Conservation (phyloP, 768 basidiomycete genomes). For the Lepiota brunneoincarnata region DNA sequence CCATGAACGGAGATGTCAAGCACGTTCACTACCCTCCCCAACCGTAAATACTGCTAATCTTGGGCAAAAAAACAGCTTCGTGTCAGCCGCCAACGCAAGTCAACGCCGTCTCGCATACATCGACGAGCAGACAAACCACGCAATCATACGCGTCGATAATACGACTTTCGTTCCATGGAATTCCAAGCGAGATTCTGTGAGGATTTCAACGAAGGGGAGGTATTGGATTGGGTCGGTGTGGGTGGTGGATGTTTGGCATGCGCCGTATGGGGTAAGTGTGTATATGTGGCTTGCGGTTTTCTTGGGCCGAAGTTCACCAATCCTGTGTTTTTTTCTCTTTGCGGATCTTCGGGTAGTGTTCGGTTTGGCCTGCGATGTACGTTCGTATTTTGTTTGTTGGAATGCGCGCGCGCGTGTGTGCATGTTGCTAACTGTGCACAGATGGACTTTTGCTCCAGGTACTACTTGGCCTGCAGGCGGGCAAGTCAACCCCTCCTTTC, state of each 20-base stretch:
- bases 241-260: conserved; percentile 61
- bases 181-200: conserved; percentile 62
- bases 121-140: conserved; percentile 57
- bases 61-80: conserved; percentile 34
- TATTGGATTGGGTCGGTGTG: conserved; percentile 56
- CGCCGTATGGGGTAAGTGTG: conserved; percentile 56
- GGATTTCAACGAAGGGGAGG: conserved; percentile 52
- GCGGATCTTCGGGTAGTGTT: conserved; percentile 45
- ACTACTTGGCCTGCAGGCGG: conserved; percentile 59
- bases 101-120: conserved; percentile 53
- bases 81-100: conserved; percentile 28
- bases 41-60: background rate
- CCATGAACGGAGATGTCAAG: conserved; percentile 12
- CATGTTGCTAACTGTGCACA: no score
- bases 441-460: conserved; percentile 47
- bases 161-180: conserved; percentile 48
- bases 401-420: background rate
- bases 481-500: conserved; percentile 26
- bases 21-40: background rate
- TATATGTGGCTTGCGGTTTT: background rate
- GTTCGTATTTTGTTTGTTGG: background rate
- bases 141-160: conserved; percentile 75
- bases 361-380: conserved; percentile 65
- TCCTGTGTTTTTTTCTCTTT: no score
- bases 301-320: no score